Evolutionary conservation across 805 yeast genomes (phyloP).

Genomic region (Candida oleophila): DNA sequence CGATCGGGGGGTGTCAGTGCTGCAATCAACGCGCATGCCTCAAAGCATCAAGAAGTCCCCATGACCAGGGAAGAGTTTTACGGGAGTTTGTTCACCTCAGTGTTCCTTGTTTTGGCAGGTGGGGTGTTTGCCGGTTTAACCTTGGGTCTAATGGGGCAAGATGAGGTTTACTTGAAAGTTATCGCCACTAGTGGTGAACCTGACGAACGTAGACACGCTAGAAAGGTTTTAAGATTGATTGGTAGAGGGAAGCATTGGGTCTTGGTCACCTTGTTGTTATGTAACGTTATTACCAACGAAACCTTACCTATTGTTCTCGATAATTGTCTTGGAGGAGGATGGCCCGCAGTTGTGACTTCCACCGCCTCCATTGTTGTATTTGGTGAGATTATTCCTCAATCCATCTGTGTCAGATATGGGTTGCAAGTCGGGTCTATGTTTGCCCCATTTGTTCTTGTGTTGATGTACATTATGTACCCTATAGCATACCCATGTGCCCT

Average conservation of each 20-base stretch:
- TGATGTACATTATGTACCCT: slow-evolving; percentile 91
- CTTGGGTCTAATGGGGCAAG: slow-evolving; percentile 97
- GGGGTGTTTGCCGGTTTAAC: slow-evolving; percentile 94
- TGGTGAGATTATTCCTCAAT: slow-evolving; percentile 96
- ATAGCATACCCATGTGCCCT: slow-evolving; percentile 87
- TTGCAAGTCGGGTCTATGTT: slow-evolving; percentile 86
- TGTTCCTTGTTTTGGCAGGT: slow-evolving; percentile 66
- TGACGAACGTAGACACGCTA: slow-evolving; percentile 65
- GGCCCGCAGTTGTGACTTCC: slow-evolving; percentile 94
- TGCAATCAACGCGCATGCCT: slow-evolving; percentile 8
- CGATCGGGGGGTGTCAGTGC: not conserved
- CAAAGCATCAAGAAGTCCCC: slow-evolving; percentile 9
- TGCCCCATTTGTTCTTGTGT: slow-evolving; percentile 78
- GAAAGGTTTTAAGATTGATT: slow-evolving; percentile 67
- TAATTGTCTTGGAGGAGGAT: slow-evolving; percentile 92
- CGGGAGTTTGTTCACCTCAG: slow-evolving; percentile 52
- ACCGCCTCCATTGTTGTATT: slow-evolving; percentile 90
- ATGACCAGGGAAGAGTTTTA: slow-evolving; percentile 43
- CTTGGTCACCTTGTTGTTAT: slow-evolving; percentile 77
- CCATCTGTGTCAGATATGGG: slow-evolving; percentile 90
- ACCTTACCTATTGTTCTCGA: slow-evolving; percentile 92
- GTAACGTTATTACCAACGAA: slow-evolving; percentile 92
- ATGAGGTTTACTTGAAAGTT: slow-evolving; percentile 90
- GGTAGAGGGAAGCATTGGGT: slow-evolving; percentile 95
- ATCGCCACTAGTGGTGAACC: slow-evolving; percentile 83